Conservation (phyloP, 495 filamentous ascomycete genomes). For the Thermochaetoides thermophila region DNA sequence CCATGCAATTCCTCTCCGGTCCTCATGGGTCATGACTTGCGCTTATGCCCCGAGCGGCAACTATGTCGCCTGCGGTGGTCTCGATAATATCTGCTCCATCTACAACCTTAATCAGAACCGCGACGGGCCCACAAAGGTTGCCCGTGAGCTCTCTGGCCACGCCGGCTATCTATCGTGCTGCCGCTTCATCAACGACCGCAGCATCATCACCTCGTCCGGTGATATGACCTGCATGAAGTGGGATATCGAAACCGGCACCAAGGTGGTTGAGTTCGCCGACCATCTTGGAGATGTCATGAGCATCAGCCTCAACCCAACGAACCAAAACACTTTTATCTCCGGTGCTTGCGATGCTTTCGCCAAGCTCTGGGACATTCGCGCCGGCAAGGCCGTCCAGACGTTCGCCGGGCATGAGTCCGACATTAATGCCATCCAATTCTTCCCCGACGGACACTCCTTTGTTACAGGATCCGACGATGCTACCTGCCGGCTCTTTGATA, state of each 20-base stretch:
- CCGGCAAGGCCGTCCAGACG: conserved; percentile 95
- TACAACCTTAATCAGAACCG: conserved; percentile 92
- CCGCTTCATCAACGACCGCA: conserved; percentile 95
- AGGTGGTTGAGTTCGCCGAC: conserved; percentile 97
- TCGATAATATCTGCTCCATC: conserved; percentile 99
- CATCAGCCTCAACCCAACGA: conserved; percentile 97
- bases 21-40: conserved; percentile 99
- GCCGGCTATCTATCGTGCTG: conserved; percentile 97
- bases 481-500: conserved; percentile 93
- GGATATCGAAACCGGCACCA: conserved; percentile 95
- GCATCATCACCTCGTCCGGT: conserved; percentile 92
- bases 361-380: conserved; percentile 97
- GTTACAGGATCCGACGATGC: conserved; percentile 97
- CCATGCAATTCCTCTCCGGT: conserved; percentile 94
- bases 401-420: conserved; percentile 98
- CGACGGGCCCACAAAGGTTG: conserved; percentile 91
- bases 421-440: conserved; percentile 98
- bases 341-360: conserved; percentile 97
- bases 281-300: conserved; percentile 99
- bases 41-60: conserved; percentile 97
- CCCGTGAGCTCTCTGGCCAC: conserved; percentile 90
- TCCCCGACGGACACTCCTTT: conserved; percentile 97
- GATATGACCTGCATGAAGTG: conserved; percentile 99
- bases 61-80: conserved; percentile 92
- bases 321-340: conserved; percentile 96